These are phyloP conservation scores for Cokeromyces recurvatus DNA, from an alignment of 371 early-diverging fungal genomes.

Conservation along the genomic window DNA sequence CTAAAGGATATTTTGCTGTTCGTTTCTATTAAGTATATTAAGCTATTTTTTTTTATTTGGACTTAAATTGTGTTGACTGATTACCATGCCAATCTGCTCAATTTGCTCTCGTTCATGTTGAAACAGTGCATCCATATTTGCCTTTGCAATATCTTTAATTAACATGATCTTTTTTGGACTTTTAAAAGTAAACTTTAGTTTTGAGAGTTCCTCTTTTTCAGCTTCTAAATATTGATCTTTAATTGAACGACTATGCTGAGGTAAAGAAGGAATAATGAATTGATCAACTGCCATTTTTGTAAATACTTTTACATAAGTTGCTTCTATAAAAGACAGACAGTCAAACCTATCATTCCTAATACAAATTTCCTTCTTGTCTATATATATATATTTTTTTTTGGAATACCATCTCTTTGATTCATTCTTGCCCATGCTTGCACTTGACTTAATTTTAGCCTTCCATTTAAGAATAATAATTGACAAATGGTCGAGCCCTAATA, in stretches of 20 bases:
- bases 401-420: slow-evolving; percentile 25
- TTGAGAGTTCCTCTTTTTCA: slow-evolving; percentile 56
- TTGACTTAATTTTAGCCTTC: slow-evolving; percentile 24
- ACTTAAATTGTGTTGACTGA: no score
- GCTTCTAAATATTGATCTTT: slow-evolving; percentile 57
- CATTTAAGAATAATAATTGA: slow-evolving; percentile 24
- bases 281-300: slow-evolving; percentile 59
- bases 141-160: slow-evolving; percentile 46
- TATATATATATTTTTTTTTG: no score
- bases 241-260: slow-evolving; percentile 55
- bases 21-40: slow-evolving; percentile 1
- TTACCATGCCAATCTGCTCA: slow-evolving; percentile 57
- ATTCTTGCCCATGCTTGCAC: slow-evolving; percentile 19
- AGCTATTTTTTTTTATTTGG: no score
- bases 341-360: not conserved
- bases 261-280: slow-evolving; percentile 52
- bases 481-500: slow-evolving; percentile 13
- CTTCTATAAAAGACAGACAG: slow-evolving; percentile 30
- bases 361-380: no score
- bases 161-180: slow-evolving; percentile 59
- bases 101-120: slow-evolving; percentile 37
- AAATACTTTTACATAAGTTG: slow-evolving; percentile 37
- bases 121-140: slow-evolving; percentile 45
- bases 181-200: slow-evolving; percentile 37
- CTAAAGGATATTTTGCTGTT: not conserved